Evolutionary conservation across 208 protist species (phyloP).

Genomic region (Leishmania guyanensis): DNA sequence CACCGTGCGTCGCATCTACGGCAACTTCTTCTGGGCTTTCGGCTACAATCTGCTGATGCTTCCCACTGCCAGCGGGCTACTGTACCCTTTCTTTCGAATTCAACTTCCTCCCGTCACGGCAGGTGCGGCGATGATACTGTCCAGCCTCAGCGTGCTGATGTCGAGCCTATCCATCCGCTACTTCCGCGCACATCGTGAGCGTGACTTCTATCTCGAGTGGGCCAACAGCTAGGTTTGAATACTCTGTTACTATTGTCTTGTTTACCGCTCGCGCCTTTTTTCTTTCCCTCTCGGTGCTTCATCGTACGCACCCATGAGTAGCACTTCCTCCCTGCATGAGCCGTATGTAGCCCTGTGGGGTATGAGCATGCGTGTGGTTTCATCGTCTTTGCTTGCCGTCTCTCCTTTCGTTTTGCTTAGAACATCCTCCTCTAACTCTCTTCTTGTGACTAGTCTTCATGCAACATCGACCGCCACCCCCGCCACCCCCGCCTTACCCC

Average conservation of each 20-base stretch:
- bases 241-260: background rate
- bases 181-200: conserved; percentile 48
- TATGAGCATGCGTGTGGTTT: background rate
- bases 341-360: background rate
- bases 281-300: conserved; percentile 7
- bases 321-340: background rate
- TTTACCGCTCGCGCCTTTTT: background rate
- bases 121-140: conserved; percentile 79
- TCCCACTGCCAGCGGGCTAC: conserved; percentile 75
- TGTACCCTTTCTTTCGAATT: conserved; percentile 69
- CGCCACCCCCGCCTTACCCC: background rate
- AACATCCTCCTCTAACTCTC: conserved; percentile 3
- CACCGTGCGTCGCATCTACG: conserved; percentile 81
- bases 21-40: conserved; percentile 91
- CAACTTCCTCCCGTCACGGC: conserved; percentile 75
- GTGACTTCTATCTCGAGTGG: conserved; percentile 33
- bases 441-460: conserved; percentile 13
- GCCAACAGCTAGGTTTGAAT: background rate
- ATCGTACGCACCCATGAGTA: background rate
- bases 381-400: background rate
- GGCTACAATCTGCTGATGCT: conserved; percentile 89
- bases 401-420: conserved; percentile 20
- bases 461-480: background rate
- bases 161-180: conserved; percentile 79
- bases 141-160: conserved; percentile 76